Evolutionary conservation across 1,284 basidiomycete species (phyloP).

Genomic region (Sanghuangporus baumii): DNA sequence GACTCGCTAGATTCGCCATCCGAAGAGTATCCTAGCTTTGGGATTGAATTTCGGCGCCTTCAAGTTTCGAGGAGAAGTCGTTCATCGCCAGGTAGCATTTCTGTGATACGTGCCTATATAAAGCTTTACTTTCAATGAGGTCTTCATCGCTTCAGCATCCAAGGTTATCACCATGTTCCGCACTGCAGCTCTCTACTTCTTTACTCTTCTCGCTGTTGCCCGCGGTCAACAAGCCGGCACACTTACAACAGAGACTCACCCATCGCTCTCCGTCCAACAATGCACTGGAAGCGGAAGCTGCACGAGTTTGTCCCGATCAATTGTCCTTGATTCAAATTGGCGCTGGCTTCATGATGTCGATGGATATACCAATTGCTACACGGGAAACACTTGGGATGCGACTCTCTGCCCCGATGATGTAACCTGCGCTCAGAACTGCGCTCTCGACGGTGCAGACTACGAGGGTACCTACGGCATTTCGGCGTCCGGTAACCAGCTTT

Average conservation of each 20-base stretch:
- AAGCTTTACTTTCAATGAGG: neutral
- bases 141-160: neutral
- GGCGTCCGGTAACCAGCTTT: constrained; percentile 40
- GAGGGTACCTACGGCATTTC: constrained; percentile 37
- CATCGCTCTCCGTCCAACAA: constrained; percentile 32
- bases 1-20: neutral
- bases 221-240: constrained; percentile 37
- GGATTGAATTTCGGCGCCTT: neutral
- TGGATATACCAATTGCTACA: constrained; percentile 24
- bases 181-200: constrained; percentile 5
- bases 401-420: constrained; percentile 31
- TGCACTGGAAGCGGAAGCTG: constrained; percentile 38
- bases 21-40: neutral
- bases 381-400: constrained; percentile 31
- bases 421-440: constrained; percentile 43
- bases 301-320: constrained; percentile 28
- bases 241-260: constrained; percentile 35
- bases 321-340: constrained; percentile 31
- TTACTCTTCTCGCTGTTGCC: constrained; percentile 30
- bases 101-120: neutral
- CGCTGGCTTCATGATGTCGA: constrained; percentile 24
- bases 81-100: neutral
- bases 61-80: neutral
- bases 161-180: neutral
- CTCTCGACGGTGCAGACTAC: constrained; percentile 56